Conservation (phyloP, 345 rosid genomes). For the Gossypium herbaceum region DNA sequence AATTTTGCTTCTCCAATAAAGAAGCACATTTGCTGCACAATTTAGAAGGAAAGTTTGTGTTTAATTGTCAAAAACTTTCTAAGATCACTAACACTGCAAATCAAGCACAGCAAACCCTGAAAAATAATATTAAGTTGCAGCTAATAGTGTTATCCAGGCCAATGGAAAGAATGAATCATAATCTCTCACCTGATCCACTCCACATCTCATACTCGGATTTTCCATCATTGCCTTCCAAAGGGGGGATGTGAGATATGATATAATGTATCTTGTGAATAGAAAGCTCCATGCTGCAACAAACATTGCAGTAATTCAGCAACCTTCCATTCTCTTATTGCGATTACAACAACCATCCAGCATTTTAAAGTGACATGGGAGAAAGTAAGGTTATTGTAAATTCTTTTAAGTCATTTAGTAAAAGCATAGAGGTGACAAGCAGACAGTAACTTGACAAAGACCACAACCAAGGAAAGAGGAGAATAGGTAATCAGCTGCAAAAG, state of each 20-base stretch:
- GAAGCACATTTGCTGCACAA: not conserved
- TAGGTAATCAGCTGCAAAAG: not conserved
- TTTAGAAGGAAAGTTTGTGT: not conserved
- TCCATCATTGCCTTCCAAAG: conserved; percentile 37
- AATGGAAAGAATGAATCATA: not conserved
- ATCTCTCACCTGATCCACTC: conserved; percentile 68
- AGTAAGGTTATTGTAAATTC: not conserved
- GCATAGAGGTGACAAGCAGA: not conserved
- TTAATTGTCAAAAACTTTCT: not conserved
- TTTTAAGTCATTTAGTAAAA: not conserved
- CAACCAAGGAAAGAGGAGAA: not conserved
- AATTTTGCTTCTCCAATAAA: not conserved
- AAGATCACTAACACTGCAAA: conserved; percentile 1
- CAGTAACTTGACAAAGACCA: not conserved
- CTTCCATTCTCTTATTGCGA: not conserved
- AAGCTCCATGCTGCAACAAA: conserved; percentile 46
- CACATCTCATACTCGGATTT: conserved; percentile 61
- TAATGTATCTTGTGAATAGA: conserved; percentile 49
- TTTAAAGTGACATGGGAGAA: not conserved
- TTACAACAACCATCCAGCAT: not conserved
- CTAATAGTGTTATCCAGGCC: not conserved
- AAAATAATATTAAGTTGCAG: not conserved
- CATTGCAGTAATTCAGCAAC: not conserved
- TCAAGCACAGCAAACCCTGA: not conserved
- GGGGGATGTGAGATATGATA: conserved; percentile 53